Evolutionary conservation across 2,329 filamentous ascomycete genomes (phyloP).

Genomic region (Penicillium sp.): DNA sequence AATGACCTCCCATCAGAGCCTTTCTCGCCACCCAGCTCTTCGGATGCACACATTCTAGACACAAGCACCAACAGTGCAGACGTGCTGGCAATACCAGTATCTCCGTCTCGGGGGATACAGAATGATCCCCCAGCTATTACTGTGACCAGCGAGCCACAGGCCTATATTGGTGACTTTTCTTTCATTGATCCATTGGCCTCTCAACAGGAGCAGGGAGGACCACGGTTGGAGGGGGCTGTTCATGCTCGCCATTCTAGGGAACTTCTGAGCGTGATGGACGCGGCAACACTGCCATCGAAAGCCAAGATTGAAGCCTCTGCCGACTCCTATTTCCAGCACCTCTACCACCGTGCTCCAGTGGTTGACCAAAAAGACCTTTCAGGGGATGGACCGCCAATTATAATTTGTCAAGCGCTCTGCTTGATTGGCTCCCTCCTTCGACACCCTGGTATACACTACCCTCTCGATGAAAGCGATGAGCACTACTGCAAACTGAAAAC

Average conservation of each 20-base stretch:
- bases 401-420: constrained; percentile 21
- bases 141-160: neutral
- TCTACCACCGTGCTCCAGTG: constrained; percentile 22
- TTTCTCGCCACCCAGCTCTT: too few relatives aligned
- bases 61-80: too few relatives aligned
- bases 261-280: too few relatives aligned
- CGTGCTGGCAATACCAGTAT: too few relatives aligned
- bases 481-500: constrained; percentile 24
- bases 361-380: constrained; percentile 15
- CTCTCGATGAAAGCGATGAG: constrained; percentile 11
- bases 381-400: neutral
- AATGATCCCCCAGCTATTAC: neutral
- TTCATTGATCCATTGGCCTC: constrained; percentile 5
- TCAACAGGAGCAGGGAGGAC: too few relatives aligned
- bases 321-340: constrained; percentile 24
- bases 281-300: constrained; percentile 1
- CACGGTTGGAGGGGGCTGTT: too few relatives aligned
- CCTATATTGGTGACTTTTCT: constrained; percentile 3
- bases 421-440: constrained; percentile 21
- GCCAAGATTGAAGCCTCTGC: constrained; percentile 6
- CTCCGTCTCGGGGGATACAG: neutral
- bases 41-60: too few relatives aligned
- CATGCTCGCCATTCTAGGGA: too few relatives aligned
- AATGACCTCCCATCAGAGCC: too few relatives aligned
- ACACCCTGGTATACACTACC: constrained; percentile 8